Evolutionary conservation across 257 asterid species (phyloP), one percentile per base, ranked within the genome.

Genomic region (Plantago elongata): DNA sequence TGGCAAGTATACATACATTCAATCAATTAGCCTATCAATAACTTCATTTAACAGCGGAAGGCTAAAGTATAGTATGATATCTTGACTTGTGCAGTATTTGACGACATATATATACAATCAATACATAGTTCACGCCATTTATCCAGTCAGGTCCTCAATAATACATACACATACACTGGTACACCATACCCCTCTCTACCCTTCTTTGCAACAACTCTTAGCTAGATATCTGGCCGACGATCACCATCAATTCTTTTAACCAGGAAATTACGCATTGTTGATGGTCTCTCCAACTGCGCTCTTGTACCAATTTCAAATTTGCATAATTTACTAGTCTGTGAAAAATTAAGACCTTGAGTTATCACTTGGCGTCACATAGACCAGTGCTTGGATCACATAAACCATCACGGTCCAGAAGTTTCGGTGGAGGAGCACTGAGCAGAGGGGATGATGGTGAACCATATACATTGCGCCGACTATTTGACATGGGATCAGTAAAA

Each of bases 401-500:
- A 10, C 99, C 97, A 64, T 93, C 99, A 0, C 94, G 83, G 13
- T 93, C 99, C 11, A 93, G 99, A 63, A 93, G 78, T 69, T 85
- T 77, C 66, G 75, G 78, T 0, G 97, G 97, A 40, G 99, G 99
- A 69, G 95, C 87, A 59, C 97, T 93, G 34, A 93, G 82, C 67
- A 93, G 74, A 64, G 96, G 96, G 9, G 99, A 93, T 15, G 99
- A 93, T 9, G 99, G 97, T 45, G 91, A 83, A 46, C 99, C 97
- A 60, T 89, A 89, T 0, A 96, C 99, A 66, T 92, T 92, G 71
- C 99, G 51, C 67, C 80, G 57, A 60, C 91, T 89, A 49, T 92
- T 92, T 18, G n/a, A n/a, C n/a, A n/a, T n/a, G n/a, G n/a, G n/a
- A n/a, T n/a, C n/a, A n/a, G n/a, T n/a, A n/a, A n/a, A n/a, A n/a